Conservation (phyloP, 2,329 filamentous ascomycete species). For the Penicillium olsonii region DNA sequence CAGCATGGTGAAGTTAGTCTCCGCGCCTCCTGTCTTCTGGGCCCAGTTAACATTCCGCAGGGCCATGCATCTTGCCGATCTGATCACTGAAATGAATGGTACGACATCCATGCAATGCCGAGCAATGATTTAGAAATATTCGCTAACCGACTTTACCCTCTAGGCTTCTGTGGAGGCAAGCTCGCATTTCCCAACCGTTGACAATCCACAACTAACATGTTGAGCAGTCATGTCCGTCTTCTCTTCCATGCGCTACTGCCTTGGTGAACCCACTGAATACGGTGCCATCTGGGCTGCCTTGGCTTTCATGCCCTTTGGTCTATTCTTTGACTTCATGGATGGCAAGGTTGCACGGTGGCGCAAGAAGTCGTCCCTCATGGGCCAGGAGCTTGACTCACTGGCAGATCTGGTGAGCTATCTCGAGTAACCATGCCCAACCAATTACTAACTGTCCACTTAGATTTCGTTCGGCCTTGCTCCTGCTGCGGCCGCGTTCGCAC, state of each 20-base stretch:
- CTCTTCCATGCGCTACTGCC: constrained; percentile 89
- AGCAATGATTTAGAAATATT: neutral
- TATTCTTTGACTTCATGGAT: constrained; percentile 98
- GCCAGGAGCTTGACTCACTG: constrained; percentile 92
- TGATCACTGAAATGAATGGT: constrained; percentile 54
- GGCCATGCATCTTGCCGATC: constrained; percentile 53
- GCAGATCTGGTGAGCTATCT: constrained; percentile 74
- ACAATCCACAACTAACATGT: constrained; percentile 18
- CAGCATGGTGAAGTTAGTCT: constrained; percentile 50
- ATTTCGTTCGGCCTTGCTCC: constrained; percentile 95
- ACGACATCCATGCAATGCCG: constrained; percentile 12
- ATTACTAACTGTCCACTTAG: constrained; percentile 48
- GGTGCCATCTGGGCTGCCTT: constrained; percentile 79
- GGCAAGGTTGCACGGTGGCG: constrained; percentile 95
- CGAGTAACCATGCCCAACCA: neutral
- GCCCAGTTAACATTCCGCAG: constrained; percentile 27
- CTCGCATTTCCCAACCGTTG: constrained; percentile 8
- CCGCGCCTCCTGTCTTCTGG: constrained; percentile 1
- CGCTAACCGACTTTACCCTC: constrained; percentile 19
- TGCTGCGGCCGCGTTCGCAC: constrained; percentile 80
- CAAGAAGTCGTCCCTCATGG: constrained; percentile 96
- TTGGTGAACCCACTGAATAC: constrained; percentile 66
- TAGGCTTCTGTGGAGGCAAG: constrained; percentile 54
- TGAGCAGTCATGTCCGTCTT: constrained; percentile 83
- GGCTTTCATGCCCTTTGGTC: constrained; percentile 82